These are phyloP conservation scores for Alternaria consortialis DNA, from an alignment of 2,329 filamentous ascomycete species.

Conservation along the genomic window DNA sequence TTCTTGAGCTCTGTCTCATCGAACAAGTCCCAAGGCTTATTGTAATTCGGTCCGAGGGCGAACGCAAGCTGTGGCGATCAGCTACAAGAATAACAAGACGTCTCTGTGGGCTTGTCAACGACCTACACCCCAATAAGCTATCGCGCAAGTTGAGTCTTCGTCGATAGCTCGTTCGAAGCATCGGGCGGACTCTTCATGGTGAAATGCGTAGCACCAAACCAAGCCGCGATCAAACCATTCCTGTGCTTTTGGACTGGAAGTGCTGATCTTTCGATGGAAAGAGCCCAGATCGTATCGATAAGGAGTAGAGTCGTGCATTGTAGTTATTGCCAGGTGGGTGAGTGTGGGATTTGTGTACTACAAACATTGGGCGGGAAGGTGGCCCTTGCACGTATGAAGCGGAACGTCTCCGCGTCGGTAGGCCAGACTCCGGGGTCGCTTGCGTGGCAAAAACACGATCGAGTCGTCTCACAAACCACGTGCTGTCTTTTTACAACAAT, in stretches of 20 bases:
- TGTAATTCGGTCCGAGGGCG: conserved; percentile 77
- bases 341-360: not conserved
- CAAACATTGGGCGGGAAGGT: too few species aligned
- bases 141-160: conserved; percentile 64
- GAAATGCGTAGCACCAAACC: conserved; percentile 79
- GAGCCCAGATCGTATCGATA: conserved; percentile 66
- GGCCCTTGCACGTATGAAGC: too few species aligned
- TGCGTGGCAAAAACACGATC: too few species aligned
- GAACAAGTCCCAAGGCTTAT: conserved; percentile 80
- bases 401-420: too few species aligned
- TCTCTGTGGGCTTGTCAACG: not conserved
- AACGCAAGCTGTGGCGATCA: conserved; percentile 65
- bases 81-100: conserved; percentile 14
- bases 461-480: not conserved
- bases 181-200: conserved; percentile 73
- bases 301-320: conserved; percentile 9
- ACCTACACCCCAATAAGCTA: conserved; percentile 71
- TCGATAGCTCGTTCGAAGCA: conserved; percentile 71
- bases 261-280: conserved; percentile 65
- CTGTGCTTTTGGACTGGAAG: conserved; percentile 62
- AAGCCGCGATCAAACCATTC: conserved; percentile 76
- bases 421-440: too few species aligned
- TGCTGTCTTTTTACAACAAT: too few species aligned
- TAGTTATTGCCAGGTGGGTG: not conserved
- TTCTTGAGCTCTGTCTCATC: conserved; percentile 66